Evolutionary conservation across 192 early-diverging fungal species (phyloP).

Genomic region (Gonapodya prolifera): DNA sequence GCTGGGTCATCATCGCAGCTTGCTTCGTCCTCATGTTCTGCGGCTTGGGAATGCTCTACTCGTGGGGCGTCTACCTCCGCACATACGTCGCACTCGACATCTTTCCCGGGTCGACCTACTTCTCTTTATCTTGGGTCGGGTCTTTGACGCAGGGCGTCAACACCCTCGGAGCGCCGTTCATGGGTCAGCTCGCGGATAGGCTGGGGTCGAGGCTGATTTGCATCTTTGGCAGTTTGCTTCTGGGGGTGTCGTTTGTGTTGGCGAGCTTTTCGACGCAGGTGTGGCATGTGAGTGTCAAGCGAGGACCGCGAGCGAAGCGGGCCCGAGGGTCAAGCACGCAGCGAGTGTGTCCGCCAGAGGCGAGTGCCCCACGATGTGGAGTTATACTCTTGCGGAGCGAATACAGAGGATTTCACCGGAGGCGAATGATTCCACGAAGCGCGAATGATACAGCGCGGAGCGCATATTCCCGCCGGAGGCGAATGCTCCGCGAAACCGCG

Average conservation of each 20-base stretch:
- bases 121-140: not conserved
- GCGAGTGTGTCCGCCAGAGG: too few species aligned
- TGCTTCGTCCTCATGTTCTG: constrained; percentile 24
- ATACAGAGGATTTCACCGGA: too few species aligned
- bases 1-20: constrained; percentile 27
- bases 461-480: too few species aligned
- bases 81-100: constrained; percentile 13
- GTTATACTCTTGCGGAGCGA: too few species aligned
- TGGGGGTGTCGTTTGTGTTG: not conserved
- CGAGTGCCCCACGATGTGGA: too few species aligned
- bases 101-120: not conserved
- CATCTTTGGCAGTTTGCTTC: not conserved
- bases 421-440: too few species aligned
- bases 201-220: not conserved
- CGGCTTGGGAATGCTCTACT: constrained; percentile 31
- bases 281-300: not conserved
- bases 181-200: not conserved
- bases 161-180: not conserved
- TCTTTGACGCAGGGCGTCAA: not conserved
- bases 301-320: too few species aligned
- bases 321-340: too few species aligned
- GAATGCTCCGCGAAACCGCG: too few species aligned
- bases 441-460: too few species aligned
- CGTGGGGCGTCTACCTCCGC: constrained; percentile 31
- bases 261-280: constrained; percentile 4